Conservation (phyloP, 345 rosid genomes). For the Arabis hirsuta region DNA sequence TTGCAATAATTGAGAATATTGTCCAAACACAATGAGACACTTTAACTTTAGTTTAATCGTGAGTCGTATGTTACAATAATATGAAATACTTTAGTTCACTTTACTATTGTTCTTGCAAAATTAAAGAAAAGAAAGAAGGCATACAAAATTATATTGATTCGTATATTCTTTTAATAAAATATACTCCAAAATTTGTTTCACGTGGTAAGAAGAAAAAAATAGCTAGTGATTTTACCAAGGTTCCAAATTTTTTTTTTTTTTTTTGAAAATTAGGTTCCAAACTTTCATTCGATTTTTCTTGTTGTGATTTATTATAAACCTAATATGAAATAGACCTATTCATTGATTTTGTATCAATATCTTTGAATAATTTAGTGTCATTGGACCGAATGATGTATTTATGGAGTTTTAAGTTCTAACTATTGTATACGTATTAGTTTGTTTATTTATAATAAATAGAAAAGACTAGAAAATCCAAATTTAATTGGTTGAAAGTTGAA, state of each 20-base stretch:
- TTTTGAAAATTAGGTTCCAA: too few species aligned
- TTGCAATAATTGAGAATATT: constrained; percentile 39
- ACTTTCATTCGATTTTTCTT: background rate
- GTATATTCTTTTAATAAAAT: background rate
- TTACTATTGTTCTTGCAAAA: constrained; percentile 12
- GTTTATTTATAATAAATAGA: too few species aligned
- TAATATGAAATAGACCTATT: too few species aligned
- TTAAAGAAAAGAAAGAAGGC: background rate
- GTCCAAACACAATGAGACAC: constrained; percentile 42
- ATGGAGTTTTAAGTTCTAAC: too few species aligned
- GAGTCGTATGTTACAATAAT: constrained; percentile 8
- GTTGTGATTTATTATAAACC: background rate
- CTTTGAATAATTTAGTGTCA: too few species aligned
- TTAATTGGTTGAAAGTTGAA: too few species aligned
- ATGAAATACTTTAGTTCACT: background rate
- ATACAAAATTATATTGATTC: background rate
- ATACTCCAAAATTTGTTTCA: background rate
- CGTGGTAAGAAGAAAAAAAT: background rate
- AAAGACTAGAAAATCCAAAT: too few species aligned
- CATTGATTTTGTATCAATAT: too few species aligned
- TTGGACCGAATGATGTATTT: too few species aligned
- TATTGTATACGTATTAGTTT: too few species aligned
- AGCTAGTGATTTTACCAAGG: background rate
- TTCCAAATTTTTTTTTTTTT: too few species aligned
- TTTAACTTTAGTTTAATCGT: constrained; percentile 32